These are phyloP conservation scores for Trichophyton simii DNA, from an alignment of 2,329 filamentous ascomycete species.

Conservation along the genomic window DNA sequence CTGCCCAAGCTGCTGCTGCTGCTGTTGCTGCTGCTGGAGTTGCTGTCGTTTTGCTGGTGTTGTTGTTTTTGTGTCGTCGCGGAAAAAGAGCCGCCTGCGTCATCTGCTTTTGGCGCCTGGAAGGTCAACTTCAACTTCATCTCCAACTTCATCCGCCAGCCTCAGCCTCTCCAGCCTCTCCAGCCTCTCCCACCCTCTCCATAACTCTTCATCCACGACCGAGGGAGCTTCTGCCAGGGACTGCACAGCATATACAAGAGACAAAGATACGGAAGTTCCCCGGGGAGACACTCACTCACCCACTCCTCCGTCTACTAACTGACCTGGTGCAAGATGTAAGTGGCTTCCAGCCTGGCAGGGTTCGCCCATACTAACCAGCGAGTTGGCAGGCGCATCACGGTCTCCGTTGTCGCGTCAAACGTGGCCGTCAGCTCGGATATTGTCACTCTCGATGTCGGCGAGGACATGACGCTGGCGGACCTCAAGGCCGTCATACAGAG, in stretches of 20 bases:
- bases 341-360: neutral
- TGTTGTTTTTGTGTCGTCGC: too few relatives aligned
- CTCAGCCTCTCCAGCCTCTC: too few relatives aligned
- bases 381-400: constrained; percentile 62
- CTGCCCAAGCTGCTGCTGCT: too few relatives aligned
- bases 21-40: too few relatives aligned
- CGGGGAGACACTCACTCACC: too few relatives aligned
- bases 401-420: constrained; percentile 68
- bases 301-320: neutral
- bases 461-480: constrained; percentile 69
- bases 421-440: constrained; percentile 57
- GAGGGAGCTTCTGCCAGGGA: neutral
- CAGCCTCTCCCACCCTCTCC: too few relatives aligned
- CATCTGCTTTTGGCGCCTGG: neutral
- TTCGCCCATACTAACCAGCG: neutral
- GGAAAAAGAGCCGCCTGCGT: constrained; percentile 2
- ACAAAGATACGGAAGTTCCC: too few relatives aligned
- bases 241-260: neutral
- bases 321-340: neutral
- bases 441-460: constrained; percentile 67
- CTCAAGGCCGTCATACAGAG: constrained; percentile 80
- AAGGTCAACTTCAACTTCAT: too few relatives aligned
- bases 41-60: too few relatives aligned
- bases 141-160: too few relatives aligned
- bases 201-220: neutral